These are phyloP conservation scores for Mucor irregularis DNA, from an alignment of 371 early-diverging fungal genomes.

Conservation along the genomic window DNA sequence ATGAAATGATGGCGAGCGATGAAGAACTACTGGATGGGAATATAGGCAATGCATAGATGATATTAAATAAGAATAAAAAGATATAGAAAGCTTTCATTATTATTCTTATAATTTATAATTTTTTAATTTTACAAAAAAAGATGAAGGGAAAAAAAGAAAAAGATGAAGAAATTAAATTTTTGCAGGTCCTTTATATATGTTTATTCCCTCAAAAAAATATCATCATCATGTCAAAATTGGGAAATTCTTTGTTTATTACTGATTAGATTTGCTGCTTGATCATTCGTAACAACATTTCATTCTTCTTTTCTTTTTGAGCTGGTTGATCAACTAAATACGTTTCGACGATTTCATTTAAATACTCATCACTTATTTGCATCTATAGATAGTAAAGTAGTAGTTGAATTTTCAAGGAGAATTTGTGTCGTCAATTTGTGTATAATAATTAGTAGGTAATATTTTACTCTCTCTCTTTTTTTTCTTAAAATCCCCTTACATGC, in stretches of 20 bases:
- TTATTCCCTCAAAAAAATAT: too few relatives aligned
- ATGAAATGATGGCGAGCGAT: too few relatives aligned
- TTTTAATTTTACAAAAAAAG: conserved; percentile 10
- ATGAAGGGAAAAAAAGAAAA: neutral
- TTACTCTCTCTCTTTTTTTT: too few relatives aligned
- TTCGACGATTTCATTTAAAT: conserved; percentile 46
- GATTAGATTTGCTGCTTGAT: conserved; percentile 3
- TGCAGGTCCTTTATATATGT: too few relatives aligned
- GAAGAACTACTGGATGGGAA: conserved; percentile 6
- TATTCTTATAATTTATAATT: neutral
- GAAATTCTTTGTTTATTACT: neutral
- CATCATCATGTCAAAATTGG: neutral
- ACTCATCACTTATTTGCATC: conserved; percentile 64
- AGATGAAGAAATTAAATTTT: neutral
- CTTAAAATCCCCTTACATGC: conserved; percentile 69
- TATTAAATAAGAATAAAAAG: conserved; percentile 8
- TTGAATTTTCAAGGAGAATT: neutral
- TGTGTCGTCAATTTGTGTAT: conserved; percentile 8
- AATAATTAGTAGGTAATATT: too few relatives aligned
- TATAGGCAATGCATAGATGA: conserved; percentile 7
- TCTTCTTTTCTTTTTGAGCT: too few relatives aligned
- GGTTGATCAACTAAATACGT: conserved; percentile 50
- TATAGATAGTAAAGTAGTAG: too few relatives aligned
- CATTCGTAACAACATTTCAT: conserved; percentile 2
- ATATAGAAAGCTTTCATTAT: conserved; percentile 13